These are phyloP conservation scores for Hyphodiscus hymeniophilus DNA, from an alignment of 495 filamentous ascomycete genomes.

Conservation along the genomic window DNA sequence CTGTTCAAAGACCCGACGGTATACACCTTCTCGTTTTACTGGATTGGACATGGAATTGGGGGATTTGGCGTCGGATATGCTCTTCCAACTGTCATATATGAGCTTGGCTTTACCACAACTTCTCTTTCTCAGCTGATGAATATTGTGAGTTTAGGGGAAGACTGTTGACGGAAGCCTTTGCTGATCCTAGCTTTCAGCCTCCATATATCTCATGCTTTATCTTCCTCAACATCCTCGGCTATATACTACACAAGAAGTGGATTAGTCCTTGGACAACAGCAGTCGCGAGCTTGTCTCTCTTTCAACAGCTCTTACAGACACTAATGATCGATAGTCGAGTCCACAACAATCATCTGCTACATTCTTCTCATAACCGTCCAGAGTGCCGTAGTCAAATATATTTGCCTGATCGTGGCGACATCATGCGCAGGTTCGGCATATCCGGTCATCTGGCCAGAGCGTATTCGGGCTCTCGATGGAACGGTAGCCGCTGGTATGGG, in stretches of 20 bases:
- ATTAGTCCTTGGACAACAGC: constrained; percentile 34
- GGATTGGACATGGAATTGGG: constrained; percentile 36
- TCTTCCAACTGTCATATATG: constrained; percentile 36
- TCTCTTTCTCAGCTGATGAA: constrained; percentile 35
- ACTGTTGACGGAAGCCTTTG: neutral
- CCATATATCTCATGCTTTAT: constrained; percentile 33
- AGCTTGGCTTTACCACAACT: constrained; percentile 33
- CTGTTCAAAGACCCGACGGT: constrained; percentile 28
- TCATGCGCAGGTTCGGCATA: constrained; percentile 33
- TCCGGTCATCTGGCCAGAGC: constrained; percentile 38
- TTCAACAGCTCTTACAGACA: no score
- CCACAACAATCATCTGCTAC: constrained; percentile 35
- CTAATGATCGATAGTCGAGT: no score
- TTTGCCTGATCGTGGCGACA: constrained; percentile 32
- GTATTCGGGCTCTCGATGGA: constrained; percentile 33
- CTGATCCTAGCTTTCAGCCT: constrained; percentile 23
- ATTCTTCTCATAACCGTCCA: constrained; percentile 35
- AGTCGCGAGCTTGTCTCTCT: no score
- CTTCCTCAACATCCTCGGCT: constrained; percentile 30
- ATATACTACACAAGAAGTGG: constrained; percentile 28
- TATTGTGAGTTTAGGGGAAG: constrained; percentile 25
- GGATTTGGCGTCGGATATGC: constrained; percentile 35
- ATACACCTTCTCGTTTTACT: constrained; percentile 30
- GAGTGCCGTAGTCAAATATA: constrained; percentile 31
- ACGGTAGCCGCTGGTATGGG: constrained; percentile 33